phyloP scores from a whole-genome alignment of 352 stramenopile species.

The Phytophthora cajani region DNA sequence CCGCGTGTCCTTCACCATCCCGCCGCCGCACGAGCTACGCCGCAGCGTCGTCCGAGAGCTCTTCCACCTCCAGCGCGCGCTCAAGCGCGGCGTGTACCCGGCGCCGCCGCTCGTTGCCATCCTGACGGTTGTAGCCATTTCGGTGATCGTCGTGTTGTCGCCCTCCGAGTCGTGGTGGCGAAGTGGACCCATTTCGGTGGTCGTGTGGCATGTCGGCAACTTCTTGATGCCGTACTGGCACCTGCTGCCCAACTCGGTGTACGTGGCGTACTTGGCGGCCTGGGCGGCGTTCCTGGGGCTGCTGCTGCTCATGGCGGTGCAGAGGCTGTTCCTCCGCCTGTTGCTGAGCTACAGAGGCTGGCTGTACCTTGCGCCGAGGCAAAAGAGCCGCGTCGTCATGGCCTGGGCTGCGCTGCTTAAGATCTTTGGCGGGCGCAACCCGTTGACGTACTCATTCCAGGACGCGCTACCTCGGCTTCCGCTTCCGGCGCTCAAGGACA shows the following conservation, averaged over 20 bases:
- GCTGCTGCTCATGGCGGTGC: slow-evolving; percentile 84
- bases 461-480: slow-evolving; percentile 91
- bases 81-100: slow-evolving; percentile 80
- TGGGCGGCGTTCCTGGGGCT: slow-evolving; percentile 84
- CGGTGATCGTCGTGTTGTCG: slow-evolving; percentile 63
- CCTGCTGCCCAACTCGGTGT: slow-evolving; percentile 70
- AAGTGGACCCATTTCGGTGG: slow-evolving; percentile 67
- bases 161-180: slow-evolving; percentile 88
- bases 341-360: slow-evolving; percentile 90
- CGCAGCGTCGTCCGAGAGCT: slow-evolving; percentile 60
- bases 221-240: slow-evolving; percentile 75
- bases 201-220: slow-evolving; percentile 86
- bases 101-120: slow-evolving; percentile 72
- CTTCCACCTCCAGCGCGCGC: slow-evolving; percentile 76
- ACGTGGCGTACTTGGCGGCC: slow-evolving; percentile 85
- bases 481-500: slow-evolving; percentile 94
- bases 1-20: slow-evolving; percentile 86
- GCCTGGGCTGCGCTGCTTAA: slow-evolving; percentile 84
- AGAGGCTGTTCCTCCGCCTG: slow-evolving; percentile 82
- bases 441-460: slow-evolving; percentile 93
- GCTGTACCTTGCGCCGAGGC: slow-evolving; percentile 78
- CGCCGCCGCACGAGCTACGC: slow-evolving; percentile 78
- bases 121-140: slow-evolving; percentile 63
- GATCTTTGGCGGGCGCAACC: slow-evolving; percentile 79
- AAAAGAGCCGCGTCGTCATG: slow-evolving; percentile 75